These are phyloP conservation scores for Rhynchosporium graminicola DNA, from an alignment of 2,329 filamentous ascomycete species.

Conservation along the genomic window DNA sequence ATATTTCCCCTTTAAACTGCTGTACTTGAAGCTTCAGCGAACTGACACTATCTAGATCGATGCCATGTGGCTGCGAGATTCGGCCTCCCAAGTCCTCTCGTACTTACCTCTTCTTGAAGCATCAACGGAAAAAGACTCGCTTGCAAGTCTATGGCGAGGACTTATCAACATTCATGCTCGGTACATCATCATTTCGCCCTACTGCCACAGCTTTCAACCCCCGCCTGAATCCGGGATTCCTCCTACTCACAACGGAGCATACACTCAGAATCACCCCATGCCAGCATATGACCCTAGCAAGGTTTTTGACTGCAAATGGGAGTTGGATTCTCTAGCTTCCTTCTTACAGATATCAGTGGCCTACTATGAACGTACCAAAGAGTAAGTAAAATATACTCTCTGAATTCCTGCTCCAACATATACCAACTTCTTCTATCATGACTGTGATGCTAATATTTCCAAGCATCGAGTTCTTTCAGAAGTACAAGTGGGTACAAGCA, in stretches of 20 bases:
- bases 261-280: constrained; percentile 59
- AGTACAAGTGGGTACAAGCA: constrained; percentile 70
- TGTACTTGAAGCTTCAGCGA: background rate
- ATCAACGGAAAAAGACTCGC: constrained; percentile 54
- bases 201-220: constrained; percentile 90
- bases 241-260: constrained; percentile 61
- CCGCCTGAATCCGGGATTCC: constrained; percentile 70
- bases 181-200: constrained; percentile 70
- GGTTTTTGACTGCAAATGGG: constrained; percentile 96
- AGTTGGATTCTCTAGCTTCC: constrained; percentile 85
- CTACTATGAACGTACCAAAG: constrained; percentile 70
- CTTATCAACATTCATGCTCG: constrained; percentile 70
- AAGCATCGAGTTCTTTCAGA: constrained; percentile 69
- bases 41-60: constrained; percentile 50
- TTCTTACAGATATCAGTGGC: constrained; percentile 81
- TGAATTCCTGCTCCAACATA: background rate
- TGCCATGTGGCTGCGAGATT: constrained; percentile 88
- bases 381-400: constrained; percentile 1
- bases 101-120: constrained; percentile 64
- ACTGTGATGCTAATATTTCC: constrained; percentile 2
- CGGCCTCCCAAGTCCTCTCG: constrained; percentile 72
- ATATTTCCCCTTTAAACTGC: background rate
- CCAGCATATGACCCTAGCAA: constrained; percentile 68
- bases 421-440: background rate
- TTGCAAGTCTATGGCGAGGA: constrained; percentile 68